phyloP scores from a whole-genome alignment of 2,329 filamentous ascomycete species.

The Stemphylium lycopersici region DNA sequence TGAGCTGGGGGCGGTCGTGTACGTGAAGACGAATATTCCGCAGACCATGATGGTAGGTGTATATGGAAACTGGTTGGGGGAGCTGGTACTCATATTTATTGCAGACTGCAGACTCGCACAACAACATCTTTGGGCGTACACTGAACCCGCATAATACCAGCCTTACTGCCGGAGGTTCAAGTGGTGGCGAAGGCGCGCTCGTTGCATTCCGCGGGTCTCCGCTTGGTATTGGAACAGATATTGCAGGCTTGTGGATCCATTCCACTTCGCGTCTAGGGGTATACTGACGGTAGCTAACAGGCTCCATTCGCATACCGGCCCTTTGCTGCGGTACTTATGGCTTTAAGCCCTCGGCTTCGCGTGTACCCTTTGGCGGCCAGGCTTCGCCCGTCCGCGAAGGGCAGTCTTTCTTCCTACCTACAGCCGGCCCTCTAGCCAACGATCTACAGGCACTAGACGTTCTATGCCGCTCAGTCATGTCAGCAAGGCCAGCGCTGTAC shows the following conservation, averaged over 20 bases:
- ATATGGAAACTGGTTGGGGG: background rate
- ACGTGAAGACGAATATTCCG: constrained; percentile 71
- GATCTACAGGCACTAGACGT: constrained; percentile 1
- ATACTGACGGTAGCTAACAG: background rate
- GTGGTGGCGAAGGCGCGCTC: constrained; percentile 68
- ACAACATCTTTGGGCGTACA: constrained; percentile 66
- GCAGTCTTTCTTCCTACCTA: constrained; percentile 4
- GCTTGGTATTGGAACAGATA: constrained; percentile 67
- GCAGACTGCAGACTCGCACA: constrained; percentile 62
- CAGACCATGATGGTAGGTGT: constrained; percentile 66
- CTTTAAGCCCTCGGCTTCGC: constrained; percentile 58
- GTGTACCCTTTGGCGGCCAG: constrained; percentile 52
- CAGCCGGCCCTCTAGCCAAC: constrained; percentile 8
- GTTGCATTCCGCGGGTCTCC: constrained; percentile 63
- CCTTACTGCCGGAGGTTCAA: constrained; percentile 66
- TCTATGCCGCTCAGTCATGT: constrained; percentile 3
- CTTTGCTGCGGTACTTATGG: constrained; percentile 60
- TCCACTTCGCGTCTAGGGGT: background rate
- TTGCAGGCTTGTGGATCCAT: constrained; percentile 39
- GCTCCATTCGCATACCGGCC: constrained; percentile 55
- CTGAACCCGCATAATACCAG: constrained; percentile 64
- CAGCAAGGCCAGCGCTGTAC: constrained; percentile 4
- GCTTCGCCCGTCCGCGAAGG: background rate
- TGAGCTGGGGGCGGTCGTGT: constrained; percentile 67
- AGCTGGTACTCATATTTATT: constrained; percentile 22